These are phyloP conservation scores for Globisporangium cystogenes DNA, from an alignment of 352 stramenopile species.

Conservation along the genomic window DNA sequence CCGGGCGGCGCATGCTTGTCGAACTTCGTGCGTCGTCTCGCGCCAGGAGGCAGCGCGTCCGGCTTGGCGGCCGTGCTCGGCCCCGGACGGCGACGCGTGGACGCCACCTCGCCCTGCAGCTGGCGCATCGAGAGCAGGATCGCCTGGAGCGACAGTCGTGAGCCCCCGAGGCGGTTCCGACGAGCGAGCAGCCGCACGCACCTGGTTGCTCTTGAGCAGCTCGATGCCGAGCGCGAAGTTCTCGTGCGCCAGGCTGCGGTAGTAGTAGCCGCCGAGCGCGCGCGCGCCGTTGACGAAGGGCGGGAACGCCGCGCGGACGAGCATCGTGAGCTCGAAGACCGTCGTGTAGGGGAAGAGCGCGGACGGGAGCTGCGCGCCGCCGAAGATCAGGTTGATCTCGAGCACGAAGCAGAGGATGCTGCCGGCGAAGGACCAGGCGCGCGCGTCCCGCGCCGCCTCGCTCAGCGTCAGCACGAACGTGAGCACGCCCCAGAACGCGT, in stretches of 20 bases:
- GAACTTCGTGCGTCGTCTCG: constrained; percentile 59
- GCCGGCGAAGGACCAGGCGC: constrained; percentile 93
- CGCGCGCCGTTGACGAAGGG: constrained; percentile 96
- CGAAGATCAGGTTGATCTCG: constrained; percentile 90
- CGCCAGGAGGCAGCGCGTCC: constrained; percentile 44
- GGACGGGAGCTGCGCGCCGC: constrained; percentile 42
- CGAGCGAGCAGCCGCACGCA: constrained; percentile 10
- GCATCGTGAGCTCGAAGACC: constrained; percentile 89
- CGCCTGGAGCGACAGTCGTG: constrained; percentile 36
- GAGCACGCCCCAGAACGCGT: constrained; percentile 94
- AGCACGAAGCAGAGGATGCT: constrained; percentile 91
- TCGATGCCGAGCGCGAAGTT: constrained; percentile 74
- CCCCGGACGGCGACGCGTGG: constrained; percentile 39
- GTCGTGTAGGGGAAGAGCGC: constrained; percentile 77
- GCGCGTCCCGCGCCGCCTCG: constrained; percentile 80
- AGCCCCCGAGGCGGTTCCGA: too few relatives aligned
- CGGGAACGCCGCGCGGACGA: constrained; percentile 93
- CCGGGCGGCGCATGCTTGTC: constrained; percentile 34
- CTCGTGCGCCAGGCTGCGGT: constrained; percentile 56
- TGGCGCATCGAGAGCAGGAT: constrained; percentile 76
- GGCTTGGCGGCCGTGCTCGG: constrained; percentile 34
- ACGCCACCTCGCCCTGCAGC: constrained; percentile 68
- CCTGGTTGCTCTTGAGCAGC: constrained; percentile 77
- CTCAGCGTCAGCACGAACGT: constrained; percentile 94
- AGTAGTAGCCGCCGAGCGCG: constrained; percentile 91